Evolutionary conservation across 139 green algal species (phyloP), one percentile per base, ranked within the genome.

Genomic region (Coelastrella sp.): DNA sequence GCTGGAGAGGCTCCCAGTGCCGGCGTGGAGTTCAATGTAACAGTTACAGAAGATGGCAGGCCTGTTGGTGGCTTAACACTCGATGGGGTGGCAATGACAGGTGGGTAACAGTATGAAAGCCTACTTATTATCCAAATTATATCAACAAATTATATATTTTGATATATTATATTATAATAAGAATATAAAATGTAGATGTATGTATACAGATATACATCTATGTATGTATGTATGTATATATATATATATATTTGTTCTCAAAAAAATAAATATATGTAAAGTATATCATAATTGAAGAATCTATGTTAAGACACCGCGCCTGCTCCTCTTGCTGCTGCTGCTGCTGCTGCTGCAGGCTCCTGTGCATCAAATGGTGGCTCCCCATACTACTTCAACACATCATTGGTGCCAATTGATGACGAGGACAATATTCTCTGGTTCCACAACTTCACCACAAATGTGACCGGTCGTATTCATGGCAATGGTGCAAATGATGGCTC

Each of bases 401-500:
- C 58, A 20, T 24, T 24, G 19, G 24, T 15, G 14, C 73, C 85
- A 49, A 6, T 75, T 22, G 73, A 90, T 22, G 10, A 75, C 22
- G 12, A 78, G 0, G 24, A 84, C 1, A 90, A 90, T 58, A 22
- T 78, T 76, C 73, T 90, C 4, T 90, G 85, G 85, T 90, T 83
- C 24, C 73, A 84, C 56, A 75, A 90, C 56, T 75, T 61, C 85
- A 84, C 70, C 5, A 35, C 72, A 15, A 60, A 63, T 25, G n/a
- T 9, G 7, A 84, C 70, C 9, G 85, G 85, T 7, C 70, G 22
- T 6, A 27, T 84, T 10, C 58, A 65, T 15, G 85, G 85, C 24
- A 90, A 84, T 8, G 85, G 85, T 7, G 85, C 85, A n/a, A 90
- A 90, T 17, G 85, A 90, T 58, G 85, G 85, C 4, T 15, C 14